These are phyloP conservation scores for Straminergon stramineum DNA, from an alignment of 225 moss, liverwort and hornwort genomes.

Conservation along the genomic window DNA sequence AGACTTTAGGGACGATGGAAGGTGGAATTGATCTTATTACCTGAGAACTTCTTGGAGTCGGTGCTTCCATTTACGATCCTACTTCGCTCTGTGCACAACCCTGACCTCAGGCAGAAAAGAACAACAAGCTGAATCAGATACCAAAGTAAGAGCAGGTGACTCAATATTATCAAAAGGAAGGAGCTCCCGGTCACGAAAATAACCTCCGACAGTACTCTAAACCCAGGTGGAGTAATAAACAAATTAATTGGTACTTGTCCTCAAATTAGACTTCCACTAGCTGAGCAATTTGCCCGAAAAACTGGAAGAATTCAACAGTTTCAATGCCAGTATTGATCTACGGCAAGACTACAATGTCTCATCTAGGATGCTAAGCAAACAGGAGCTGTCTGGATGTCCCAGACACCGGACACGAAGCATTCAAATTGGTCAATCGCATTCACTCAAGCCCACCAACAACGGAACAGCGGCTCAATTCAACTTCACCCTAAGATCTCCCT, in stretches of 20 bases:
- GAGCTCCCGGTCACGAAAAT: background rate
- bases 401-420: background rate
- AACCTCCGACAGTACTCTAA: background rate
- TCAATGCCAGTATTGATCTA: background rate
- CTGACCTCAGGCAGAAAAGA: background rate
- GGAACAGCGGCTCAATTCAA: background rate
- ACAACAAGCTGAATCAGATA: background rate
- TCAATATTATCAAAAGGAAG: background rate
- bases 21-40: background rate
- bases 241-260: background rate
- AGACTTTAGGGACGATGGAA: background rate
- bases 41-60: background rate
- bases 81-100: background rate
- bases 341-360: background rate
- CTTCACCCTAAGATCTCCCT: background rate
- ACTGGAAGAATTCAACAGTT: background rate
- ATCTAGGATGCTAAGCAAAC: background rate
- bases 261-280: background rate
- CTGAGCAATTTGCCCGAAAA: background rate
- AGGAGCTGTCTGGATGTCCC: background rate
- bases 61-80: slow-evolving; percentile 11
- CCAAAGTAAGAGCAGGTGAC: background rate
- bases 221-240: background rate
- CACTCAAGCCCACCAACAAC: background rate
- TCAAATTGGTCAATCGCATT: background rate